Conservation (phyloP, 176 grass and related monocot genomes). For the Eremochloa ophiuroides region DNA sequence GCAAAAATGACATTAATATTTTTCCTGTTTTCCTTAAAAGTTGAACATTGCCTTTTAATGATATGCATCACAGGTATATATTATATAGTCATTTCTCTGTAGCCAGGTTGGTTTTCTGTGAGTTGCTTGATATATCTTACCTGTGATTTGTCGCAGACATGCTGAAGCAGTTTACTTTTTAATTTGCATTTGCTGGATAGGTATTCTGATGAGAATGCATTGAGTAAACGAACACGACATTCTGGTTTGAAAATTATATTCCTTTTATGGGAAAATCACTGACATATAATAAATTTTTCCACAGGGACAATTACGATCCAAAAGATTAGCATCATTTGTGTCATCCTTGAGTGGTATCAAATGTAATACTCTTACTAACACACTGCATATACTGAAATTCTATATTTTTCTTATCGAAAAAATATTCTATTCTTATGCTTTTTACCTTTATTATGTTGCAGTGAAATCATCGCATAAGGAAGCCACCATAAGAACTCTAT, state of each 20-base stretch:
- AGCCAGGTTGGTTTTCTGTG: neutral
- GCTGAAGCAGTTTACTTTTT: neutral
- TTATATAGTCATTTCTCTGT: neutral
- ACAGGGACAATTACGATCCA: slow-evolving; percentile 50
- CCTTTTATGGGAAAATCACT: neutral
- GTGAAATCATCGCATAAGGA: slow-evolving; percentile 69
- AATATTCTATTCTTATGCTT: slow-evolving; percentile 5
- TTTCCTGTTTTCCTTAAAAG: slow-evolving; percentile 12
- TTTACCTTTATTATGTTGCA: slow-evolving; percentile 34
- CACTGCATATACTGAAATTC: slow-evolving; percentile 5
- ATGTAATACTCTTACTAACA: slow-evolving; percentile 52
- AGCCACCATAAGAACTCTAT: slow-evolving; percentile 50
- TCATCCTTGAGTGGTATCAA: slow-evolving; percentile 56
- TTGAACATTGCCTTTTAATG: neutral
- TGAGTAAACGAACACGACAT: neutral
- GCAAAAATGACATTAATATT: neutral
- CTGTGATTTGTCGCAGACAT: slow-evolving; percentile 8
- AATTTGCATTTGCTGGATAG: neutral
- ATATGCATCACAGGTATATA: neutral
- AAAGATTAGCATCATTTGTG: slow-evolving; percentile 54
- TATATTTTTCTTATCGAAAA: slow-evolving; percentile 12
- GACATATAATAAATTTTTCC: slow-evolving; percentile 13
- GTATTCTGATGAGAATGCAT: slow-evolving; percentile 4
- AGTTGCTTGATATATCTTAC: neutral
- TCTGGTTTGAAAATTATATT: slow-evolving; percentile 24